Evolutionary conservation across 495 filamentous ascomycete species (phyloP).

Genomic region (Clavariopsis aquatica): DNA sequence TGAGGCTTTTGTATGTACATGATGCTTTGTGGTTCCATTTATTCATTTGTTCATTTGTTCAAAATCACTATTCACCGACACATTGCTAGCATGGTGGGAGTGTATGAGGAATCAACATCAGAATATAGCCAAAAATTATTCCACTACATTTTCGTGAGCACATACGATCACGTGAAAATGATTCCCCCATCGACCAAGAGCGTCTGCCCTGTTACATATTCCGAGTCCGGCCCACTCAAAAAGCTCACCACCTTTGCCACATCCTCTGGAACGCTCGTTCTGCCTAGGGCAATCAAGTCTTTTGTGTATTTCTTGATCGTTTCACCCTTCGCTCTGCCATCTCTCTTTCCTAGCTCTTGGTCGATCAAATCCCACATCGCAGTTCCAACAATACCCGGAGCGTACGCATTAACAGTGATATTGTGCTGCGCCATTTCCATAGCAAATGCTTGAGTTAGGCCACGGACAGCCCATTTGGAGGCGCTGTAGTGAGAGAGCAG

Average conservation of each 20-base stretch:
- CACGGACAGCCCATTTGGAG: slow-evolving; percentile 62
- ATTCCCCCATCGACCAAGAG: slow-evolving; percentile 64
- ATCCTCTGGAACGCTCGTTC: slow-evolving; percentile 59
- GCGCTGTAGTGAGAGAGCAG: slow-evolving; percentile 59
- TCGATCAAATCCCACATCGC: slow-evolving; percentile 64
- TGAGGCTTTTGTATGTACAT: too few species aligned
- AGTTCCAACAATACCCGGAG: slow-evolving; percentile 63
- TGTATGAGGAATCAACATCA: too few species aligned
- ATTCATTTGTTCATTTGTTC: too few species aligned
- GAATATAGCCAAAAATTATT: too few species aligned
- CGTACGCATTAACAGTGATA: slow-evolving; percentile 66
- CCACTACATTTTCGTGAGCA: too few species aligned
- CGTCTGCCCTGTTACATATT: slow-evolving; percentile 65
- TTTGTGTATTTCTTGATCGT: slow-evolving; percentile 51
- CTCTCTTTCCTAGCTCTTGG: slow-evolving; percentile 51
- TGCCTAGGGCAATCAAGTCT: slow-evolving; percentile 53
- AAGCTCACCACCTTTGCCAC: slow-evolving; percentile 60
- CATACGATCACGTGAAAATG: slow-evolving; percentile 47
- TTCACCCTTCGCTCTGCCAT: slow-evolving; percentile 53
- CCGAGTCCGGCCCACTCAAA: slow-evolving; percentile 55
- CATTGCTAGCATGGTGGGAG: too few species aligned
- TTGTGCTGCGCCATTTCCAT: slow-evolving; percentile 57
- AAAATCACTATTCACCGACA: too few species aligned
- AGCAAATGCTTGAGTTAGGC: slow-evolving; percentile 59
- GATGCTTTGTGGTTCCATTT: too few species aligned